Percentiles rank a stretch among this genome's conserved stretches.
These are phyloP conservation scores for Atkinsonella hypoxylon DNA, from an alignment of 2,329 filamentous ascomycete species.

Conservation along the genomic window DNA sequence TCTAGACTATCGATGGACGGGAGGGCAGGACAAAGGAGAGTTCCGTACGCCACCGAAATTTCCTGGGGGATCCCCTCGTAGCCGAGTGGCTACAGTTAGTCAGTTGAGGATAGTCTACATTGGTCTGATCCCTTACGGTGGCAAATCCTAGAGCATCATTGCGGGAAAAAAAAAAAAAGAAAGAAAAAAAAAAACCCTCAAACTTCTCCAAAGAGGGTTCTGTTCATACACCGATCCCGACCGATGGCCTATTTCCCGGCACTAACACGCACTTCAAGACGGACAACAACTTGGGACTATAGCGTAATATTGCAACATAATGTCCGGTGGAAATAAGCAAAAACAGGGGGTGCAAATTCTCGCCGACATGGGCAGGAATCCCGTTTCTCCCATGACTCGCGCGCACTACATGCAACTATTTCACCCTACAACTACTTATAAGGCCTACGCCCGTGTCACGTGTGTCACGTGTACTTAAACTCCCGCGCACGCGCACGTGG, in stretches of 20 bases:
- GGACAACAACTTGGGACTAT: neutral
- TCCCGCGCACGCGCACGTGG: too few relatives aligned
- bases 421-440: too few relatives aligned
- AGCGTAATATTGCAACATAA: too few relatives aligned
- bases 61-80: neutral
- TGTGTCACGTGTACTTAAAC: too few relatives aligned
- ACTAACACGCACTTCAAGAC: neutral
- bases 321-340: too few relatives aligned
- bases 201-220: neutral
- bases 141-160: neutral
- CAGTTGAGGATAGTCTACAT: neutral
- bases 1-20: neutral
- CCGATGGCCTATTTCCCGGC: neutral
- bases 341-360: too few relatives aligned
- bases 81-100: neutral
- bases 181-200: too few relatives aligned
- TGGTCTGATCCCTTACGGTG: neutral
- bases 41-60: neutral
- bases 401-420: too few relatives aligned
- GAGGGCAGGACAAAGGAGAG: neutral
- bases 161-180: neutral
- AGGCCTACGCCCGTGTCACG: too few relatives aligned
- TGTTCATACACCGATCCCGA: neutral
- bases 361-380: too few relatives aligned
- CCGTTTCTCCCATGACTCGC: too few relatives aligned